These are phyloP conservation scores for Baeospora myosura DNA, from an alignment of 1,284 basidiomycete species.

Conservation along the genomic window DNA sequence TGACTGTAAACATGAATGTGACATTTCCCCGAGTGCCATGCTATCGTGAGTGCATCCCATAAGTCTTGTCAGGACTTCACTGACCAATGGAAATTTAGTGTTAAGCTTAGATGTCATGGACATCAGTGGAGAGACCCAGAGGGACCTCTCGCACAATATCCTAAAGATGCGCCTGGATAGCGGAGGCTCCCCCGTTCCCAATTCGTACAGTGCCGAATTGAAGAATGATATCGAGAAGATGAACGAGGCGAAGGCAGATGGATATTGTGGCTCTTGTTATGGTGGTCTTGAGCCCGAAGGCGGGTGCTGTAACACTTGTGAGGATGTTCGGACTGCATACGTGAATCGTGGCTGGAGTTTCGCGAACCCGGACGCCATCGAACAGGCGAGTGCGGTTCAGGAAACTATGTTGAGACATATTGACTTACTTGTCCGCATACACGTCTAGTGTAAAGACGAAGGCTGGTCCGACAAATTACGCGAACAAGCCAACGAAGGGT, in stretches of 20 bases:
- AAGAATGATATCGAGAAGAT: conserved; percentile 82
- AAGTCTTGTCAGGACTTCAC: not conserved
- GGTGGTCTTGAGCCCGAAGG: conserved; percentile 77
- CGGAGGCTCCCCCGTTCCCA: conserved; percentile 54
- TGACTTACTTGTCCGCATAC: not conserved
- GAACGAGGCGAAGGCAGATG: conserved; percentile 51
- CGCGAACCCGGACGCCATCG: conserved; percentile 82
- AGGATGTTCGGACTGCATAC: conserved; percentile 90
- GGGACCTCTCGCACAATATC: conserved; percentile 86
- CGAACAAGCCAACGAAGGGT: conserved; percentile 90
- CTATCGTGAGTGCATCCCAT: conserved; percentile 63
- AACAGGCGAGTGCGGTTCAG: conserved; percentile 60
- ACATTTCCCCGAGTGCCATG: conserved; percentile 97
- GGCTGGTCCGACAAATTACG: conserved; percentile 93
- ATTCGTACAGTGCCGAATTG: conserved; percentile 55
- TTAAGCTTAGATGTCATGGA: conserved; percentile 97
- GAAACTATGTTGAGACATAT: not conserved
- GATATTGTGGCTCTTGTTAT: conserved; percentile 95
- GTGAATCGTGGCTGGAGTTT: conserved; percentile 94
- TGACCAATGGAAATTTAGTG: conserved; percentile 50
- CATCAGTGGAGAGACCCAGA: conserved; percentile 91
- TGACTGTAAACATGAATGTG: conserved; percentile 88
- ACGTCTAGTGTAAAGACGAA: conserved; percentile 78
- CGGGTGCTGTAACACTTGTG: conserved; percentile 95
- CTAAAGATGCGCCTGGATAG: conserved; percentile 74